phyloP scores from a whole-genome alignment of 441 rosid genomes.

The Bruguiera hainesii region DNA sequence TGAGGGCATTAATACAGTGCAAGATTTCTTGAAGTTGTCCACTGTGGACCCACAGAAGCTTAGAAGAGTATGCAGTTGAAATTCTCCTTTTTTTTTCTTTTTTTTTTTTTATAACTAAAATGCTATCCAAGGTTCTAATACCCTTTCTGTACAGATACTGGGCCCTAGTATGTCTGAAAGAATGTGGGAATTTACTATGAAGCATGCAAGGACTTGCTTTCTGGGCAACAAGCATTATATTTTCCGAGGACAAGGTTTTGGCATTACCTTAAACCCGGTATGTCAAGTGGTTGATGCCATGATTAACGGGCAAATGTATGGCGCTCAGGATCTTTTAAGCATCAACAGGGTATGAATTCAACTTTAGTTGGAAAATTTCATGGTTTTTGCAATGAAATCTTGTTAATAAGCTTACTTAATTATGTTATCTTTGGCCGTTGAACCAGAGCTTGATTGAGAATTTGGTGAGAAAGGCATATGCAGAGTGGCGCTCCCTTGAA shows the following conservation, averaged over 20 bases:
- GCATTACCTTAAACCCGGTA: slow-evolving; percentile 54
- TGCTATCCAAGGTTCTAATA: not conserved
- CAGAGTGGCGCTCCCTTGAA: slow-evolving; percentile 46
- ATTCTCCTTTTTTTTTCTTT: not conserved
- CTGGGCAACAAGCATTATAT: slow-evolving; percentile 56
- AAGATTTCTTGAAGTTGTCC: slow-evolving; percentile 70
- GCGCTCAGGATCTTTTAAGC: slow-evolving; percentile 26
- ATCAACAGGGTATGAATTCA: slow-evolving; percentile 38
- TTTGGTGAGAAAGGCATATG: slow-evolving; percentile 57
- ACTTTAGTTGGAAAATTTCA: too few species aligned
- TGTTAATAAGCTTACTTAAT: not conserved
- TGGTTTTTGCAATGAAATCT: too few species aligned
- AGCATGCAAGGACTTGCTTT: slow-evolving; percentile 69
- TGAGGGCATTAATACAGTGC: slow-evolving; percentile 50
- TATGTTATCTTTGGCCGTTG: not conserved
- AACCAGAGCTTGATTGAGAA: slow-evolving; percentile 40
- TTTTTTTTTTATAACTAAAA: not conserved
- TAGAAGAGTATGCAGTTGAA: slow-evolving; percentile 35
- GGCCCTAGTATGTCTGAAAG: slow-evolving; percentile 77
- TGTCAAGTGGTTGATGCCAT: slow-evolving; percentile 55
- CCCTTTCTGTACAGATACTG: slow-evolving; percentile 39
- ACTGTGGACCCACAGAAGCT: slow-evolving; percentile 50
- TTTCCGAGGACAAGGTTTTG: slow-evolving; percentile 30
- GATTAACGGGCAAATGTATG: slow-evolving; percentile 37
- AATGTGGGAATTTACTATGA: slow-evolving; percentile 72